Conservation (phyloP, 2,329 filamentous ascomycete genomes). For the Monosporascus sp. region DNA sequence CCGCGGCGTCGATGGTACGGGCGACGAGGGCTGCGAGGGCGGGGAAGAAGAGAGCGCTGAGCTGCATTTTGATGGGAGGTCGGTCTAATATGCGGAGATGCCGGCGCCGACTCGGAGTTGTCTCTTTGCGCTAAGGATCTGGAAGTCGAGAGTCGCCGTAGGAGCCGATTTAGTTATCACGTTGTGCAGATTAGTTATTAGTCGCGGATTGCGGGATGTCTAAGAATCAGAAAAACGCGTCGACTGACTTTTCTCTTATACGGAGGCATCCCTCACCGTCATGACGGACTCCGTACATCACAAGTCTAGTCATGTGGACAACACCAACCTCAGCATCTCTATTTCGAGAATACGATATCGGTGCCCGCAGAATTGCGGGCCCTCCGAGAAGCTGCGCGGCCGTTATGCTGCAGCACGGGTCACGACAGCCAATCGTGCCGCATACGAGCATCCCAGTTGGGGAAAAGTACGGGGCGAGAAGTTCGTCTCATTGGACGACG, state of each 20-base stretch:
- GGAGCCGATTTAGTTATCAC: no score
- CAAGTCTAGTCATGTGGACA: background rate
- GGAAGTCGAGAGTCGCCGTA: background rate
- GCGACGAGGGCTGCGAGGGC: conserved; percentile 14
- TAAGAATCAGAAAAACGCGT: no score
- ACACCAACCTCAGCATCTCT: background rate
- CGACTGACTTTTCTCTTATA: no score
- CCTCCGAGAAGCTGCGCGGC: background rate
- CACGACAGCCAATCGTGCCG: background rate
- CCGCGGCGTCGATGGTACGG: conserved; percentile 16
- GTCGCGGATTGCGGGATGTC: no score
- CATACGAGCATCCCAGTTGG: background rate
- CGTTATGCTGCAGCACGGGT: background rate
- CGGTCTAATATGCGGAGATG: no score
- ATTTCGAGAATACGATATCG: background rate
- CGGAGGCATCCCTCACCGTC: no score
- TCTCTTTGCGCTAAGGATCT: background rate
- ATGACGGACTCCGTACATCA: no score
- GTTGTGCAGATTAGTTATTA: no score
- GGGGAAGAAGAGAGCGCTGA: conserved; percentile 20
- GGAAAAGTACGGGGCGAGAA: background rate
- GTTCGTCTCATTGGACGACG: background rate
- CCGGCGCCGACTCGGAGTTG: background rate
- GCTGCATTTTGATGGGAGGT: conserved; percentile 19
- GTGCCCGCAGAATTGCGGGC: background rate